Percentiles rank a stretch among this genome's conserved stretches.
These are phyloP conservation scores for Talaromyces rugulosus DNA, from an alignment of 2,329 filamentous ascomycete genomes.

Conservation along the genomic window DNA sequence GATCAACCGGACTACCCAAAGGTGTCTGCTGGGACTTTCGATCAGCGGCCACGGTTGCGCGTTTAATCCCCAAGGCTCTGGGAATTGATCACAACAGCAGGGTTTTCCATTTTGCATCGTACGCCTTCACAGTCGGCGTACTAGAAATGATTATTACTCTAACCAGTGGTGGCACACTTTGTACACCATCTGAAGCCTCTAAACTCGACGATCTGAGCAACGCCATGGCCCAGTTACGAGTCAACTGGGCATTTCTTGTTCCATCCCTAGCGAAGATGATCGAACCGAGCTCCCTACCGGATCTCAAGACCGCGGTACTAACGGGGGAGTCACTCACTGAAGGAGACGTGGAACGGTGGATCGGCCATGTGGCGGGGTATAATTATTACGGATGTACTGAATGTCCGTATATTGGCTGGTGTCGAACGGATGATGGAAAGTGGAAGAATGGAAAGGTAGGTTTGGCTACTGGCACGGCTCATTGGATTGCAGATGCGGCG, in stretches of 20 bases:
- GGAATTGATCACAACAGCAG: slow-evolving; percentile 12
- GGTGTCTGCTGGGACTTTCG: not conserved
- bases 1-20: slow-evolving; percentile 14
- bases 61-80: not conserved
- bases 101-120: slow-evolving; percentile 35
- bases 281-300: not conserved
- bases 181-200: slow-evolving; percentile 22
- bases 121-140: slow-evolving; percentile 19
- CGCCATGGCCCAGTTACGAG: slow-evolving; percentile 32
- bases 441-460: not conserved
- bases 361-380: slow-evolving; percentile 13
- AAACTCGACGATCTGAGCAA: slow-evolving; percentile 24
- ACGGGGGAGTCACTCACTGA: not conserved
- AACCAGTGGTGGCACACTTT: slow-evolving; percentile 1
- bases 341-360: slow-evolving; percentile 32
- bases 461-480: not conserved
- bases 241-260: slow-evolving; percentile 1
- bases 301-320: not conserved
- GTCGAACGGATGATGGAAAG: not conserved
- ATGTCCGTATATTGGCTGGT: slow-evolving; percentile 1
- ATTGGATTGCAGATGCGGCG: not conserved
- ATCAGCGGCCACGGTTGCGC: not conserved
- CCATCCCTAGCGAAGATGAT: slow-evolving; percentile 5
- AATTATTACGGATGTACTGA: slow-evolving; percentile 9
- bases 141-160: slow-evolving; percentile 32